Evolutionary conservation across 352 stramenopile species (phyloP).

Genomic region (Phytophthora melonis): DNA sequence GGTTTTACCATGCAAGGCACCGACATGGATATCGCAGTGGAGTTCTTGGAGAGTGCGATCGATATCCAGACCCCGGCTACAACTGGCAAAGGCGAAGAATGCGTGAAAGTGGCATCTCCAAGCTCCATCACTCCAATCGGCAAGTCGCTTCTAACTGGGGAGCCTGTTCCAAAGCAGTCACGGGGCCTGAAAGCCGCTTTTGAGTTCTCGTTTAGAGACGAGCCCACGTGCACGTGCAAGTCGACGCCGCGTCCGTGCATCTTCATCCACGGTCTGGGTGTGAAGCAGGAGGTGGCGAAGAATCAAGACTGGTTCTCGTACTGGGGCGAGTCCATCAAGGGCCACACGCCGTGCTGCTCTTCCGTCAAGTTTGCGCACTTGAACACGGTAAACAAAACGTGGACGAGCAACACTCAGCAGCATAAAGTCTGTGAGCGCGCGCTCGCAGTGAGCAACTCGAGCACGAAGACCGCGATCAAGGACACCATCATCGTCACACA

Average conservation of each 20-base stretch:
- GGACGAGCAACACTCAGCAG: conserved; percentile 40
- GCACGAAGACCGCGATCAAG: neutral
- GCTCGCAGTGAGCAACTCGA: conserved; percentile 17
- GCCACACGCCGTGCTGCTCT: conserved; percentile 51
- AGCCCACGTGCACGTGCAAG: neutral
- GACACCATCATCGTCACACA: conserved; percentile 66
- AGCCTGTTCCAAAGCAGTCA: neutral
- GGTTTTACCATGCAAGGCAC: conserved; percentile 11
- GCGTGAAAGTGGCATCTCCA: neutral
- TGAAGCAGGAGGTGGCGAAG: conserved; percentile 20
- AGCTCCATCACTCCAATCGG: neutral
- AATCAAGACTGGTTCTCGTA: conserved; percentile 33
- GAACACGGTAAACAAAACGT: conserved; percentile 49
- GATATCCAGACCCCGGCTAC: neutral
- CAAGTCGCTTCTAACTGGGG: neutral
- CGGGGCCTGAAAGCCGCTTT: conserved; percentile 1
- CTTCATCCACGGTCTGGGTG: conserved; percentile 53
- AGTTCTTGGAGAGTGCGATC: conserved; percentile 6
- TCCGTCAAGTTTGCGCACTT: conserved; percentile 45
- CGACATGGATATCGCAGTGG: conserved; percentile 9
- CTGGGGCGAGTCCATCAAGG: conserved; percentile 40
- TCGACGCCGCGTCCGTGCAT: conserved; percentile 4
- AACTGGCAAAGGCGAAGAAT: neutral
- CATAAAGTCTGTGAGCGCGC: conserved; percentile 33
- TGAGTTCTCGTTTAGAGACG: conserved; percentile 2